These are phyloP conservation scores for Jatropha multifida DNA, from an alignment of 441 rosid species.

Conservation along the genomic window DNA sequence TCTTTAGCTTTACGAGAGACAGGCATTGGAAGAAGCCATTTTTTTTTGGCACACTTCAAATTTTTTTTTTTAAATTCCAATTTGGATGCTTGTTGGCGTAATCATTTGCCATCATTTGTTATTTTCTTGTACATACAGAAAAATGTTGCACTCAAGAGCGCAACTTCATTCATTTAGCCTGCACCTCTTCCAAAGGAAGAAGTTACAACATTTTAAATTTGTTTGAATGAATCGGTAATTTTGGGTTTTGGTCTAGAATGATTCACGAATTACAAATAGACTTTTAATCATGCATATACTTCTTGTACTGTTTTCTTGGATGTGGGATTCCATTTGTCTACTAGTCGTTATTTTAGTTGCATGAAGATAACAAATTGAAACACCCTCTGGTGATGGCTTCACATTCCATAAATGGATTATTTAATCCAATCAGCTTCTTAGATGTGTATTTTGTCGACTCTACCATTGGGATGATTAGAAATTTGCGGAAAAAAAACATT, in stretches of 20 bases:
- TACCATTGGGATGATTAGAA: too few relatives aligned
- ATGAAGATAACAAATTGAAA: background rate
- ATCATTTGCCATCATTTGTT: constrained; percentile 3
- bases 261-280: background rate
- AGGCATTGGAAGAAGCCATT: constrained; percentile 14
- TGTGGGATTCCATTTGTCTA: background rate
- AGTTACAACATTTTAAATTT: background rate
- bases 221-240: background rate
- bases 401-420: background rate
- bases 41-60: constrained; percentile 5
- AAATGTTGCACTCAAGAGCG: constrained; percentile 11
- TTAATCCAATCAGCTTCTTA: background rate
- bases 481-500: too few relatives aligned
- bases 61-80: background rate
- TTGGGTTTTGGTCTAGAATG: background rate
- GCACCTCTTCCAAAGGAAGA: background rate
- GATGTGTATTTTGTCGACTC: background rate
- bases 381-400: background rate
- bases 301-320: too few relatives aligned
- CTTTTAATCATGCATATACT: too few relatives aligned
- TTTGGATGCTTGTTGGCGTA: constrained; percentile 5
- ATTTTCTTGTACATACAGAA: constrained; percentile 14
- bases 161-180: constrained; percentile 13
- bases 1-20: constrained; percentile 10
- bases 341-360: background rate